Evolutionary conservation across 108 stramenopile genomes (phyloP).

Genomic region (Mediolabrus comicus): DNA sequence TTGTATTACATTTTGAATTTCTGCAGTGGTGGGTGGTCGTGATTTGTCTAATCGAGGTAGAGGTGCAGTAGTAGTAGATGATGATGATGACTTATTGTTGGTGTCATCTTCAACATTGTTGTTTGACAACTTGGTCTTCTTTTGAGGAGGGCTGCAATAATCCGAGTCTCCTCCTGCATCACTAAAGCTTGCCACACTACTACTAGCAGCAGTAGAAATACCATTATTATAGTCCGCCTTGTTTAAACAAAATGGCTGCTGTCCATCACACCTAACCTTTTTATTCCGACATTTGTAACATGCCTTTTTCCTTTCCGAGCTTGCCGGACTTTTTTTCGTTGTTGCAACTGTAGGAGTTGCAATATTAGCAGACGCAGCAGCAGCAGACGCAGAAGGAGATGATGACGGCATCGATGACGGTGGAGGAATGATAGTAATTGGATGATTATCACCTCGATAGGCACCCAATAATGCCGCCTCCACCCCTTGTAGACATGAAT

Average conservation of each 20-base stretch:
- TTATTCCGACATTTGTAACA: conserved; percentile 17
- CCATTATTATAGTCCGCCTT: neutral
- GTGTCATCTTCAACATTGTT: neutral
- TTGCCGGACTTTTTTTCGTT: conserved; percentile 6
- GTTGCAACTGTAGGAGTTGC: neutral
- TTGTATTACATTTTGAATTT: conserved; percentile 48
- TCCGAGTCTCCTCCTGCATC: neutral
- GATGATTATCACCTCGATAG: neutral
- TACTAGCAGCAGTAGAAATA: neutral
- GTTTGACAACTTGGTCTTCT: neutral
- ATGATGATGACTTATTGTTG: neutral
- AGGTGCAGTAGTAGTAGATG: neutral
- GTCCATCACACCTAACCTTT: neutral
- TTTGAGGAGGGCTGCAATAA: neutral
- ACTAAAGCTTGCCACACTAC: no score
- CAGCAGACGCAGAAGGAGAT: neutral
- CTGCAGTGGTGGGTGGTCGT: neutral
- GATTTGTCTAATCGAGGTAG: neutral
- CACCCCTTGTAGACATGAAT: conserved; percentile 19
- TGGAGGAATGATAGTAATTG: neutral
- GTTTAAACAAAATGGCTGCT: neutral
- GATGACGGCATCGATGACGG: neutral
- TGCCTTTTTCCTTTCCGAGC: conserved; percentile 17
- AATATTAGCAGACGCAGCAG: neutral
- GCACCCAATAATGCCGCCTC: conserved; percentile 12